phyloP scores from a whole-genome alignment of 2,329 filamentous ascomycete genomes.

The Ophiostoma montium region DNA sequence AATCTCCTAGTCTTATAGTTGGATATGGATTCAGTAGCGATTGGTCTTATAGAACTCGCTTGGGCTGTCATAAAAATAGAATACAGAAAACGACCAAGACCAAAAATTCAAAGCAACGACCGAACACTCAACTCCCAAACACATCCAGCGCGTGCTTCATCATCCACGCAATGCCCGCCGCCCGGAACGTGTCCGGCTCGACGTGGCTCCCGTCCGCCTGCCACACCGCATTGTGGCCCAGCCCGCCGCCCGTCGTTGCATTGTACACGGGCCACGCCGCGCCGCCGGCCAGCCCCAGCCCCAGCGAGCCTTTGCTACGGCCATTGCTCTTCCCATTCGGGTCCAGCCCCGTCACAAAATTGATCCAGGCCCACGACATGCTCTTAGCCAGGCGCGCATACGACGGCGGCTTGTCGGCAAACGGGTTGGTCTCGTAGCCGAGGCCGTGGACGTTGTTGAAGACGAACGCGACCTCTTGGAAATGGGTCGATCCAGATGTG shows the following conservation, averaged over 20 bases:
- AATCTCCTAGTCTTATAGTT: constrained; percentile 32
- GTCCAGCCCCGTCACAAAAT: constrained; percentile 7
- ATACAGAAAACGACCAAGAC: too few relatives aligned
- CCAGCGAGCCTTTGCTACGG: too few relatives aligned
- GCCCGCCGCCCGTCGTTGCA: constrained; percentile 12
- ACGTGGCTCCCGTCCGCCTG: constrained; percentile 1
- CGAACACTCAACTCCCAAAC: constrained; percentile 1
- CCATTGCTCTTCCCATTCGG: constrained; percentile 1
- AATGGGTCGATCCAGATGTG: constrained; percentile 18
- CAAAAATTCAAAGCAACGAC: too few relatives aligned
- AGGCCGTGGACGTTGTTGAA: constrained; percentile 35
- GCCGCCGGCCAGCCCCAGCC: background rate
- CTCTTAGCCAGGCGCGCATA: constrained; percentile 22
- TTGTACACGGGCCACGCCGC: constrained; percentile 13
- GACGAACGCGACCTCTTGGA: constrained; percentile 38
- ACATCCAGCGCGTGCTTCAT: constrained; percentile 8
- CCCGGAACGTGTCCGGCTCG: constrained; percentile 7
- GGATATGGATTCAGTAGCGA: too few relatives aligned
- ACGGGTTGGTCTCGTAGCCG: constrained; percentile 28
- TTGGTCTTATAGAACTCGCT: too few relatives aligned
- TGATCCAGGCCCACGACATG: constrained; percentile 9
- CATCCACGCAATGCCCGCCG: constrained; percentile 10
- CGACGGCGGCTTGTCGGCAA: constrained; percentile 26
- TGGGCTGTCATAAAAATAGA: too few relatives aligned
- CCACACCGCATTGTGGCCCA: constrained; percentile 11